phyloP scores from a whole-genome alignment of 352 stramenopile species.

The Globisporangium yorkense region DNA sequence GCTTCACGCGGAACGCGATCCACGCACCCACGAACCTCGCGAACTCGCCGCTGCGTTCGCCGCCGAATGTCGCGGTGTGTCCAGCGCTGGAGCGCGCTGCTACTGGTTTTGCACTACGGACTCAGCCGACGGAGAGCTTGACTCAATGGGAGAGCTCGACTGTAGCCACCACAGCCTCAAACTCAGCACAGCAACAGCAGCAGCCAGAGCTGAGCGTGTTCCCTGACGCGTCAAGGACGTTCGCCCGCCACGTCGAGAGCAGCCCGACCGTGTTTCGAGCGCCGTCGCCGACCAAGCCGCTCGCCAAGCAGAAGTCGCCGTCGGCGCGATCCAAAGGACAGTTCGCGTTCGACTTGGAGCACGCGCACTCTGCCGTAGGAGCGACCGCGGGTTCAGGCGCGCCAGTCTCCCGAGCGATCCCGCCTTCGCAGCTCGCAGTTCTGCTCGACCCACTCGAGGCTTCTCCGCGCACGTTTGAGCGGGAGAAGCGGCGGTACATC shows the following conservation, averaged over 20 bases:
- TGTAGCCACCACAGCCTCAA: neutral
- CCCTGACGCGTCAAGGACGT: slow-evolving; percentile 46
- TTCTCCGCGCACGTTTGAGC: slow-evolving; percentile 64
- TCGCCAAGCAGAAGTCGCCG: slow-evolving; percentile 6
- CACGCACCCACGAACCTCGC: slow-evolving; percentile 36
- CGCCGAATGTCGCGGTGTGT: slow-evolving; percentile 39
- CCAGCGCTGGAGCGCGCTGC: slow-evolving; percentile 42
- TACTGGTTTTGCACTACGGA: neutral
- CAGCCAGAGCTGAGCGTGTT: slow-evolving; percentile 39
- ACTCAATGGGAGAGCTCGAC: neutral
- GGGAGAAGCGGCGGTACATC: slow-evolving; percentile 71
- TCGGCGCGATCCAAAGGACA: slow-evolving; percentile 17
- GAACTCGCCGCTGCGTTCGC: slow-evolving; percentile 32
- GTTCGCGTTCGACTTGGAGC: slow-evolving; percentile 38
- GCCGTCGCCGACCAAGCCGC: slow-evolving; percentile 40
- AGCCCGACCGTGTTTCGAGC: slow-evolving; percentile 51
- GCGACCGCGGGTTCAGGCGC: neutral
- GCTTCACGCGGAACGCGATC: slow-evolving; percentile 47
- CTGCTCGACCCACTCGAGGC: slow-evolving; percentile 49
- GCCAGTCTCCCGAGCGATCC: slow-evolving; percentile 4
- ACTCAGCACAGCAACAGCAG: neutral
- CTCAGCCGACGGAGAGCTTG: neutral
- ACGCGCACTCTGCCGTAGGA: neutral
- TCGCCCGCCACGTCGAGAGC: slow-evolving; percentile 58
- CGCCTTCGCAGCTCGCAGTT: slow-evolving; percentile 15